These are phyloP conservation scores for Alternaria brassicae DNA, from an alignment of 2,329 filamentous ascomycete genomes.

Conservation along the genomic window DNA sequence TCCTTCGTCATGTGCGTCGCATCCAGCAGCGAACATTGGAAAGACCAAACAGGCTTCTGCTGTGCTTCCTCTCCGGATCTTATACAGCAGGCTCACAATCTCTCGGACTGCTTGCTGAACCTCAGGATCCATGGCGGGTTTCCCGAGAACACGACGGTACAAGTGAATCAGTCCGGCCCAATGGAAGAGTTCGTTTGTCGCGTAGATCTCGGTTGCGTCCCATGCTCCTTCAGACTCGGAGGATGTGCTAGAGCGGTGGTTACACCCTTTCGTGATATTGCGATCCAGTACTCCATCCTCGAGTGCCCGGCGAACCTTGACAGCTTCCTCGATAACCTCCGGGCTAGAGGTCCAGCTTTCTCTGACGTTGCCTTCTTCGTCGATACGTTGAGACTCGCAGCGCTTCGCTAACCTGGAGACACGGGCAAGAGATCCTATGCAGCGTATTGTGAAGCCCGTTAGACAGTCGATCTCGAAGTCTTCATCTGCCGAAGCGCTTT, in stretches of 20 bases:
- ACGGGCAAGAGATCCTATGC: constrained; percentile 72
- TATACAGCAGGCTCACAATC: constrained; percentile 68
- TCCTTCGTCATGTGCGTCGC: constrained; percentile 66
- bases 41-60: constrained; percentile 80
- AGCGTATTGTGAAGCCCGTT: constrained; percentile 77
- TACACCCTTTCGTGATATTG: constrained; percentile 52
- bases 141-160: constrained; percentile 73
- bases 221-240: constrained; percentile 55
- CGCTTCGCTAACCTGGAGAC: constrained; percentile 74
- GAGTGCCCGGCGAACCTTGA: constrained; percentile 67
- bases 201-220: constrained; percentile 69
- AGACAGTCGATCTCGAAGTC: constrained; percentile 80
- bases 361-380: constrained; percentile 58
- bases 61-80: constrained; percentile 69
- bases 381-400: constrained; percentile 71
- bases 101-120: constrained; percentile 69
- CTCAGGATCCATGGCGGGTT: constrained; percentile 62
- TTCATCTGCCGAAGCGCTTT: constrained; percentile 62
- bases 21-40: constrained; percentile 83
- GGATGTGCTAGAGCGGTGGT: constrained; percentile 47
- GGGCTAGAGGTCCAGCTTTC: constrained; percentile 65
- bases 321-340: constrained; percentile 63
- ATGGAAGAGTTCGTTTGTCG: constrained; percentile 80
- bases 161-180: constrained; percentile 80
- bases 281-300: constrained; percentile 57